A percentile compares a stretch with the other conserved stretches of the same genome.
Evolutionary conservation across 768 basidiomycete species (phyloP).

Genomic region (Naganishia vaughanmartiniae): DNA sequence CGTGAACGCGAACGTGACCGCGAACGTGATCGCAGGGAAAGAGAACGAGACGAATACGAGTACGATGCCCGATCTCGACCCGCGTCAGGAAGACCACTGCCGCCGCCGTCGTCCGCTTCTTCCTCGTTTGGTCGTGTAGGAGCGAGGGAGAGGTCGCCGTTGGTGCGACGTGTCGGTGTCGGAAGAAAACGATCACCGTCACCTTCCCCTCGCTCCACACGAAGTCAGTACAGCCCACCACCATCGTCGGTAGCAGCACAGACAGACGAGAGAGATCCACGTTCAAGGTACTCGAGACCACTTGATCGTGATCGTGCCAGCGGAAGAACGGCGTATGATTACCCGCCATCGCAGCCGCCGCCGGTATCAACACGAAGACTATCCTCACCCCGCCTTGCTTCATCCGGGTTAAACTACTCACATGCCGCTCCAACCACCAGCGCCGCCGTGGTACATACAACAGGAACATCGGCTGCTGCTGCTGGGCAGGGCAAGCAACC

Average conservation of each 20-base stretch:
- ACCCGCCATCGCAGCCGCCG: not conserved
- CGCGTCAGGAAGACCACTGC: not conserved
- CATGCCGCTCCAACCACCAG: not conserved
- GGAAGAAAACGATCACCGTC: constrained; percentile 15
- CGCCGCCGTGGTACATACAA: no score
- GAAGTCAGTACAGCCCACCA: not conserved
- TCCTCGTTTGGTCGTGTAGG: not conserved
- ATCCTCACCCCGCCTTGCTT: not conserved
- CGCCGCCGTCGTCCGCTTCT: not conserved
- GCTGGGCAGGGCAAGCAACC: not conserved
- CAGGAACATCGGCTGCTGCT: not conserved
- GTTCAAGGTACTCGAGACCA: not conserved
- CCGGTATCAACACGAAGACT: not conserved
- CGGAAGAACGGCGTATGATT: not conserved
- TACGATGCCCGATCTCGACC: not conserved
- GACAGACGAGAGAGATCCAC: not conserved
- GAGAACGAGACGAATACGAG: not conserved
- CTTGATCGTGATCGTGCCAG: not conserved
- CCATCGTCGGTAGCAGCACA: not conserved
- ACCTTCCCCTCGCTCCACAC: not conserved
- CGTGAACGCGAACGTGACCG: not conserved
- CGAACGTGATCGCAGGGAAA: not conserved
- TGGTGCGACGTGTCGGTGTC: not conserved
- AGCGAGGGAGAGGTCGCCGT: not conserved
- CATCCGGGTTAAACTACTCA: not conserved